Percentiles rank a stretch among this genome's conserved stretches.
Conservation (phyloP, 1,284 basidiomycete species). For the Tylopilus orsonianus region DNA sequence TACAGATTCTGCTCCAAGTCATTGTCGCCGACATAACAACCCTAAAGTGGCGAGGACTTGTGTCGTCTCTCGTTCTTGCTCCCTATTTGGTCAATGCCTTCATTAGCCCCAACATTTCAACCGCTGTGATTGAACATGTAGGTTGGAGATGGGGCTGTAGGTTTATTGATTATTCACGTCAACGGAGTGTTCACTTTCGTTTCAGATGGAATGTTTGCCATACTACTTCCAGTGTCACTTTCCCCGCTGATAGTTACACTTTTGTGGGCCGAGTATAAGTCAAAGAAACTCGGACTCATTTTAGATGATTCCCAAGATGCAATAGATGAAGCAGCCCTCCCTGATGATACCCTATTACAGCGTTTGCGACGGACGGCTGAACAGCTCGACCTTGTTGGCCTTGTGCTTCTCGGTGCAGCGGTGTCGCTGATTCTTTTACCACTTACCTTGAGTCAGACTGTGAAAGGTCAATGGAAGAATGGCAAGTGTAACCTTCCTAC, state of each 20-base stretch:
- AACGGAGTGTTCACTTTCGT: slow-evolving; percentile 1
- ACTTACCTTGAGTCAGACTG: slow-evolving; percentile 52
- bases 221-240: slow-evolving; percentile 55
- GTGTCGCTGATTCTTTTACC: slow-evolving; percentile 68
- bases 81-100: slow-evolving; percentile 72
- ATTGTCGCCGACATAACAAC: slow-evolving; percentile 81
- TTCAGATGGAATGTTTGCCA: slow-evolving; percentile 68
- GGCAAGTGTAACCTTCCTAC: slow-evolving; percentile 30
- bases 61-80: slow-evolving; percentile 60
- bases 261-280: slow-evolving; percentile 70
- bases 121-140: slow-evolving; percentile 51
- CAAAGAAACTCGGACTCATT: slow-evolving; percentile 48
- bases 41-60: slow-evolving; percentile 75
- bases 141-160: slow-evolving; percentile 79
- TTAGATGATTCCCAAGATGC: neutral
- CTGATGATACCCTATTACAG: slow-evolving; percentile 1
- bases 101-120: slow-evolving; percentile 69
- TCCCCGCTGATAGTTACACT: slow-evolving; percentile 64
- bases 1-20: slow-evolving; percentile 73
- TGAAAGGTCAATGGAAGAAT: slow-evolving; percentile 45
- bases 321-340: neutral
- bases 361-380: slow-evolving; percentile 35
- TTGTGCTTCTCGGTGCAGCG: slow-evolving; percentile 63
- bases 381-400: slow-evolving; percentile 65
- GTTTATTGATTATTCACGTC: slow-evolving; percentile 18